Evolutionary conservation across 345 rosid species (phyloP).

Genomic region (Eucalyptus albens): DNA sequence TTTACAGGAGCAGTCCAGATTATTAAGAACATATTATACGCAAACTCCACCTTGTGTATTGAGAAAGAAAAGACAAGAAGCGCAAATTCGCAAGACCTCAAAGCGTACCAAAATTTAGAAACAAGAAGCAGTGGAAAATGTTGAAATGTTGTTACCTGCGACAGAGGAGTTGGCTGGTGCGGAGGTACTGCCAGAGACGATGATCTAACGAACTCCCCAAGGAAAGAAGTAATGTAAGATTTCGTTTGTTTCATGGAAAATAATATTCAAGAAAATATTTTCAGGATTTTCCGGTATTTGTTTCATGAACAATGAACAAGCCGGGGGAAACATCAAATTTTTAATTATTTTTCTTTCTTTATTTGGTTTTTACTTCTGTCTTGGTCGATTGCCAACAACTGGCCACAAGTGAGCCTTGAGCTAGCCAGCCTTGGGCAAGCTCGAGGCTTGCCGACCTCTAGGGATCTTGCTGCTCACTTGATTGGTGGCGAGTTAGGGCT

Average conservation of each 20-base stretch:
- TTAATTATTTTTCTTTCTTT: too few species aligned
- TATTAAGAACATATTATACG: background rate
- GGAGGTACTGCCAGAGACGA: background rate
- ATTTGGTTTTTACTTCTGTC: accelerated
- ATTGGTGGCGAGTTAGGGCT: accelerated
- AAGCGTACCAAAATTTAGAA: background rate
- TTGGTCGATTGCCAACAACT: accelerated
- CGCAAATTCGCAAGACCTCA: background rate
- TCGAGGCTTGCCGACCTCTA: accelerated
- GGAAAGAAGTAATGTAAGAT: background rate
- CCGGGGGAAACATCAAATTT: accelerated
- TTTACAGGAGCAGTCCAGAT: background rate
- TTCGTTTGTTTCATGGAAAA: accelerated
- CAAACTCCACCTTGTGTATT: background rate
- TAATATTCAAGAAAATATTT: accelerated
- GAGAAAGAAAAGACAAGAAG: background rate
- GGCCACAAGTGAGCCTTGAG: too few species aligned
- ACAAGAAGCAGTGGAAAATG: background rate
- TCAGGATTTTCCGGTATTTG: accelerated
- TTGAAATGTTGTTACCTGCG: background rate
- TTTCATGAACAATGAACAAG: accelerated
- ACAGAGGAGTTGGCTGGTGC: background rate
- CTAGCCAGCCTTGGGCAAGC: accelerated
- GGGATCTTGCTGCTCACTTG: too few species aligned
- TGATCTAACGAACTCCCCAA: background rate